Evolutionary conservation across 2,329 filamentous ascomycete genomes (phyloP), one percentile per base, ranked within the genome.

Genomic region (Colletotrichum melonis): DNA sequence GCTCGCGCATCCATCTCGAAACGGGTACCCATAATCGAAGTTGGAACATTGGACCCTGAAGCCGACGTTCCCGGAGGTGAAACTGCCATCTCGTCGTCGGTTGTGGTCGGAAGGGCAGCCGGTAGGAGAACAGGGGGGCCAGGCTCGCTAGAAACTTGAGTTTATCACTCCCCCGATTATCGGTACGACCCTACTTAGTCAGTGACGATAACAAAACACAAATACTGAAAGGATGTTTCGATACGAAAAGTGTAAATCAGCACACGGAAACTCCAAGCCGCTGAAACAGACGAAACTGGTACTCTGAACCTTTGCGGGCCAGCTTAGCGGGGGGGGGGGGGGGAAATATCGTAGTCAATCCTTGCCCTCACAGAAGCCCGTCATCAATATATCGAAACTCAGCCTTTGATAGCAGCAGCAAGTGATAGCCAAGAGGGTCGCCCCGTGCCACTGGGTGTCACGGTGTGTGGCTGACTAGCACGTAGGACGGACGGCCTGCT

Each of bases 211-310:
- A 38, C 52, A 63, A 38, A 46, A 60, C 22, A 55, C 30, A 42
- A 69, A 49, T 52, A 59, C 42, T 16, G 38, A 55, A 57, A 42
- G 32, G 32, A 42, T 52, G 56, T 63, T 62, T 63, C 56, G 57
- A 55, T 56, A 55, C 46, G 35, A 22, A 22, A 72, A 69, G 42
- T 64, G 70, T 69, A 69, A 73, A 64, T 60, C 59, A 56, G 30
- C 42, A 59, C 30, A 69, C 42, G 38, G 54, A 63, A 38, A 38
- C 58, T 38, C 65, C 38, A 42, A 26, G 59, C 16, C 42, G 19
- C 65, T 69, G 65, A 59, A 72, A 69, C 69, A 55, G 49, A 24
- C 24, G 16, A 42, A 38, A 26, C 57, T 59, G 46, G 52, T 42
- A 65, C 65, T 59, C 62, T 32, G 35, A 52, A 63, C 22, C 69